A percentile compares a stretch with the other conserved stretches of the same genome.
These are phyloP conservation scores for Lignosus rhinocerotis DNA, from an alignment of 1,284 basidiomycete species.

Conservation along the genomic window DNA sequence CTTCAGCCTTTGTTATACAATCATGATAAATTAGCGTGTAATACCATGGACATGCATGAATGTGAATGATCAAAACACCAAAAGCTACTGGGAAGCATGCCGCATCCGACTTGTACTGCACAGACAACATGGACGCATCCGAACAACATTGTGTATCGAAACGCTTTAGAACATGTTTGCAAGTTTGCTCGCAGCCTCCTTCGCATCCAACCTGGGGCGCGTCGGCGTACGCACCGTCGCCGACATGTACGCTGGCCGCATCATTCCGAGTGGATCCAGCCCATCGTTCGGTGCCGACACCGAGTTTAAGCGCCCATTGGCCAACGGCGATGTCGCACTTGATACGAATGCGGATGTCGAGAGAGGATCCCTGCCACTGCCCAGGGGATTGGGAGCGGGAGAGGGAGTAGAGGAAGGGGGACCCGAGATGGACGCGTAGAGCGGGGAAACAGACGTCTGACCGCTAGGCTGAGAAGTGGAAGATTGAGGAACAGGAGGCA, in stretches of 20 bases:
- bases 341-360: slow-evolving; percentile 19
- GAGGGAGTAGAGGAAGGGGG: slow-evolving; percentile 9
- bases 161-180: slow-evolving; percentile 75
- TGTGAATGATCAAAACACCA: background rate
- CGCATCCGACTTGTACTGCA: background rate
- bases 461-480: slow-evolving; percentile 21
- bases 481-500: slow-evolving; percentile 13
- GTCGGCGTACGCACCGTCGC: slow-evolving; percentile 67
- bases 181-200: slow-evolving; percentile 83
- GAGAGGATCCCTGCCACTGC: slow-evolving; percentile 19
- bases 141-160: background rate
- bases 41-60: slow-evolving; percentile 1
- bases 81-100: background rate
- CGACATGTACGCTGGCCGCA: slow-evolving; percentile 59
- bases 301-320: slow-evolving; percentile 24
- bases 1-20: slow-evolving; percentile 14
- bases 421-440: slow-evolving; percentile 21
- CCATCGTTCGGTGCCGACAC: slow-evolving; percentile 30
- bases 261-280: slow-evolving; percentile 66
- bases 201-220: slow-evolving; percentile 70
- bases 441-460: slow-evolving; percentile 24
- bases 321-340: slow-evolving; percentile 8
- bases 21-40: slow-evolving; percentile 7
- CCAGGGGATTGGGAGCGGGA: slow-evolving; percentile 24
- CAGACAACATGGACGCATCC: background rate